Evolutionary conservation across 2,329 filamentous ascomycete species (phyloP).

Genomic region (Aspergillus fijiensis): DNA sequence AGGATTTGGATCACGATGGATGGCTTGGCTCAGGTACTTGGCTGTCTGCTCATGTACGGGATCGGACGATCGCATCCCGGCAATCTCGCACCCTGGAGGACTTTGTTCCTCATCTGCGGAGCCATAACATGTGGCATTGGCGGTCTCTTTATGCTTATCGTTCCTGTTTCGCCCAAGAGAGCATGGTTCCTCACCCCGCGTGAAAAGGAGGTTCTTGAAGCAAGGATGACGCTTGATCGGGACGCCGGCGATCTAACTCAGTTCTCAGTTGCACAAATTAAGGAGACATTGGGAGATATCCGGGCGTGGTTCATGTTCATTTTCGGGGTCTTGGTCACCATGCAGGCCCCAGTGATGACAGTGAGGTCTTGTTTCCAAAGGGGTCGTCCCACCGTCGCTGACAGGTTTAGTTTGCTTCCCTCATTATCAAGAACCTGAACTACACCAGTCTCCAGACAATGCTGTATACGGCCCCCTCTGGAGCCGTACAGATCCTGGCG

Average conservation of each 20-base stretch:
- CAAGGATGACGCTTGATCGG: slow-evolving; percentile 24
- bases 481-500: slow-evolving; percentile 48
- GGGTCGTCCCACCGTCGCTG: slow-evolving; percentile 1
- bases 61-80: slow-evolving; percentile 46
- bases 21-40: slow-evolving; percentile 48
- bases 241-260: slow-evolving; percentile 42
- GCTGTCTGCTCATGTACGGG: slow-evolving; percentile 52
- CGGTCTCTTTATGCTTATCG: slow-evolving; percentile 47
- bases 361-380: slow-evolving; percentile 18
- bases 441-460: slow-evolving; percentile 48
- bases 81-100: slow-evolving; percentile 50
- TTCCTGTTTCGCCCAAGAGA: slow-evolving; percentile 48
- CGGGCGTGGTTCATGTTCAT: slow-evolving; percentile 46
- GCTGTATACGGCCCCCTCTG: slow-evolving; percentile 50
- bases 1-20: slow-evolving; percentile 46
- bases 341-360: slow-evolving; percentile 46
- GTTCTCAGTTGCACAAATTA: slow-evolving; percentile 47
- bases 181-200: slow-evolving; percentile 52
- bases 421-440: slow-evolving; percentile 50
- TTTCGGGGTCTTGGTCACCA: slow-evolving; percentile 48
- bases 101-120: slow-evolving; percentile 53
- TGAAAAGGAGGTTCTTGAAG: slow-evolving; percentile 44
- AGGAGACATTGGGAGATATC: slow-evolving; percentile 44
- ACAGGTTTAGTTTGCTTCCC: slow-evolving; percentile 46
- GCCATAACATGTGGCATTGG: slow-evolving; percentile 47